Percentiles rank a stretch among this genome's conserved stretches.
phyloP scores from a whole-genome alignment of 768 basidiomycete species.

The Dictyophora rubrovolvata region DNA sequence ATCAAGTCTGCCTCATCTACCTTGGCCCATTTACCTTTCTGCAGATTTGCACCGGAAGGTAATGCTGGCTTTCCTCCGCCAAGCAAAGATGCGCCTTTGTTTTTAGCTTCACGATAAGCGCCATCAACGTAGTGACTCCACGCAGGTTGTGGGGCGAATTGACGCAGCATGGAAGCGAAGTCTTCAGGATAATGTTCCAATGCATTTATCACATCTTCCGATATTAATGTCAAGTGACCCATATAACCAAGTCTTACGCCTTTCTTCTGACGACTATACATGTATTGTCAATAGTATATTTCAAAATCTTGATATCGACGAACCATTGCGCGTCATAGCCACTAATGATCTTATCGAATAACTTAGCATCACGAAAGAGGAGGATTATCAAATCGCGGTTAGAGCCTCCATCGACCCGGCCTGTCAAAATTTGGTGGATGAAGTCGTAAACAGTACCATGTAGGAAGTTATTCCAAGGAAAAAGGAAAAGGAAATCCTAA shows the following conservation, averaged over 20 bases:
- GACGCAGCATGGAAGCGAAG: conserved; percentile 51
- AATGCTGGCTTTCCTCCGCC: conserved; percentile 79
- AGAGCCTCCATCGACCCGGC: conserved; percentile 52
- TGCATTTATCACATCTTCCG: conserved; percentile 87
- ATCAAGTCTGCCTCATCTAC: conserved; percentile 13
- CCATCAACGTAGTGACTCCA: conserved; percentile 91
- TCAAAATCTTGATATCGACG: conserved; percentile 15
- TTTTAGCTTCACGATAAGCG: conserved; percentile 77
- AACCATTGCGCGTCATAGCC: conserved; percentile 70
- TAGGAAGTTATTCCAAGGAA: conserved; percentile 95
- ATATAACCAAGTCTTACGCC: conserved; percentile 85
- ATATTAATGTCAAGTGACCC: conserved; percentile 92
- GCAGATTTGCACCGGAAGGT: conserved; percentile 23
- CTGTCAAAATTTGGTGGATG: conserved; percentile 89
- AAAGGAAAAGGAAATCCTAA: conserved; percentile 91
- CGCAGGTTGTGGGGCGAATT: conserved; percentile 60
- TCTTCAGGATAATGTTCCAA: conserved; percentile 82
- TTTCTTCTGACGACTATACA: conserved; percentile 53
- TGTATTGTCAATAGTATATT: neutral
- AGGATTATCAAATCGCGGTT: conserved; percentile 79
- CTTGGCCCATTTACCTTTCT: conserved; percentile 58
- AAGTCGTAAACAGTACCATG: conserved; percentile 96
- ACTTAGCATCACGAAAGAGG: conserved; percentile 74
- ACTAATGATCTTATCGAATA: conserved; percentile 81
- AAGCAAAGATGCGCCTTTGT: conserved; percentile 64